Conservation (phyloP, 805 yeast species). For the Scheffersomyces lignosus region DNA sequence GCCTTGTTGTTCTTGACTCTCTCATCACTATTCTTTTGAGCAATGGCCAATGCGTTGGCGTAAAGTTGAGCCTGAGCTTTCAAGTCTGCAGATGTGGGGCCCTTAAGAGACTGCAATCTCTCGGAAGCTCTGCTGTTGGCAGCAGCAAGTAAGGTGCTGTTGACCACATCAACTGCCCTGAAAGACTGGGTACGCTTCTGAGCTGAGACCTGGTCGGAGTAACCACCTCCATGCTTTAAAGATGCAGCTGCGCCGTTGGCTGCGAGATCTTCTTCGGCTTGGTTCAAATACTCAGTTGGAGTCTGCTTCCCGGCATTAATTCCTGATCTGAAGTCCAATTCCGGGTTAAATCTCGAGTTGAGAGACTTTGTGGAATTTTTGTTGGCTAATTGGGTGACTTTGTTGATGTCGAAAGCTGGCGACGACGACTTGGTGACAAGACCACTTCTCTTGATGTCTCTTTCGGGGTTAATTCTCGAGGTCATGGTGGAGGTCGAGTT, state of each 20-base stretch:
- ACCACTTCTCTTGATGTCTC: constrained; percentile 33
- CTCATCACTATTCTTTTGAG: constrained; percentile 64
- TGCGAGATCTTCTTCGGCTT: constrained; percentile 48
- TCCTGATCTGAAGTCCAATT: constrained; percentile 42
- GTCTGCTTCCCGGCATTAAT: constrained; percentile 14
- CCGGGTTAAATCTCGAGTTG: constrained; percentile 43
- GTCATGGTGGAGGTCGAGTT: constrained; percentile 47
- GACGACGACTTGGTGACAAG: constrained; percentile 26
- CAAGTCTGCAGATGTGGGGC: constrained; percentile 29
- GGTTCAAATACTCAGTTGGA: constrained; percentile 35
- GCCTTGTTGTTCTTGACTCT: constrained; percentile 53
- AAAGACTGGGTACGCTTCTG: constrained; percentile 32
- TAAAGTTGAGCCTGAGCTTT: constrained; percentile 55
- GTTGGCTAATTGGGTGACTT: constrained; percentile 36
- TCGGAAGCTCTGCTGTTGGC: constrained; percentile 49
- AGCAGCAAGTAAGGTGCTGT: constrained; percentile 48
- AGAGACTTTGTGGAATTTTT: constrained; percentile 39
- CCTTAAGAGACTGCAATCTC: constrained; percentile 31
- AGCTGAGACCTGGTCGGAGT: constrained; percentile 22
- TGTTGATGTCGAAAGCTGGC: constrained; percentile 30
- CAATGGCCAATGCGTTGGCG: constrained; percentile 73
- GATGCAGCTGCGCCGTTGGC: constrained; percentile 62
- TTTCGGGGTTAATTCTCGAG: constrained; percentile 45
- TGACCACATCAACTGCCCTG: constrained; percentile 45
- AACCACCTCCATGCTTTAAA: constrained; percentile 35